These are phyloP conservation scores for Notholithocarpus densiflorus DNA, from an alignment of 306 rosid species.

Conservation along the genomic window DNA sequence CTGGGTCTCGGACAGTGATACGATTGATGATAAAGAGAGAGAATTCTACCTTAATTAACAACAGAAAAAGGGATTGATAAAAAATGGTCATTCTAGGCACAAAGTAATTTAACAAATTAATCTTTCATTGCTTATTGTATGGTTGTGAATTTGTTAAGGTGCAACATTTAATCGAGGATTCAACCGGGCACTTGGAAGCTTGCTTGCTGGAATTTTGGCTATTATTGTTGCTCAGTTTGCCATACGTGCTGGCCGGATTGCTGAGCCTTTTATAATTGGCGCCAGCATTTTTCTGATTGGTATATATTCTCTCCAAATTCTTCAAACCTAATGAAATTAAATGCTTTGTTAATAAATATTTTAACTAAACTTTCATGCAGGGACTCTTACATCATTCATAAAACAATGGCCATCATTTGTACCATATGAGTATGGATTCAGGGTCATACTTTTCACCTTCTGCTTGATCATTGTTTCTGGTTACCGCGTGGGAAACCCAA, in stretches of 20 bases:
- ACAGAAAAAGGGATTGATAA: too few relatives aligned
- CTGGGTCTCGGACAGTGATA: too few relatives aligned
- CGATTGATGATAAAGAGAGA: too few relatives aligned
- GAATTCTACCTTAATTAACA: too few relatives aligned
- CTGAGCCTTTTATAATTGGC: conserved; percentile 62
- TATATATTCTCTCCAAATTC: conserved; percentile 2
- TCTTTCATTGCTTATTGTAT: background rate
- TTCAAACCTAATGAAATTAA: background rate
- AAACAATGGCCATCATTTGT: conserved; percentile 52
- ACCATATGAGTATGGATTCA: conserved; percentile 68
- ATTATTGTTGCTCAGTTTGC: conserved; percentile 54
- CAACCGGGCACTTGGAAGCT: conserved; percentile 65
- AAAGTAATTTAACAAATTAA: background rate
- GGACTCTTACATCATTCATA: conserved; percentile 55
- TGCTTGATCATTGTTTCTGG: conserved; percentile 68
- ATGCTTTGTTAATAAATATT: background rate
- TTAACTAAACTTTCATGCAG: conserved; percentile 20
- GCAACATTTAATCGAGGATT: conserved; percentile 71
- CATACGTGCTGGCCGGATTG: conserved; percentile 33
- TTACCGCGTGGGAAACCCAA: conserved; percentile 66
- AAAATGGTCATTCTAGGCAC: background rate
- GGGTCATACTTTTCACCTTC: conserved; percentile 53
- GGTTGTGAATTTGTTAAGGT: conserved; percentile 36
- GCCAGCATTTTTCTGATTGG: conserved; percentile 61
- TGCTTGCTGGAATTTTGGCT: conserved; percentile 67